A percentile compares a stretch with the other conserved stretches of the same genome.
phyloP scores from a whole-genome alignment of 495 filamentous ascomycete genomes.

The Arthonia radiata region DNA sequence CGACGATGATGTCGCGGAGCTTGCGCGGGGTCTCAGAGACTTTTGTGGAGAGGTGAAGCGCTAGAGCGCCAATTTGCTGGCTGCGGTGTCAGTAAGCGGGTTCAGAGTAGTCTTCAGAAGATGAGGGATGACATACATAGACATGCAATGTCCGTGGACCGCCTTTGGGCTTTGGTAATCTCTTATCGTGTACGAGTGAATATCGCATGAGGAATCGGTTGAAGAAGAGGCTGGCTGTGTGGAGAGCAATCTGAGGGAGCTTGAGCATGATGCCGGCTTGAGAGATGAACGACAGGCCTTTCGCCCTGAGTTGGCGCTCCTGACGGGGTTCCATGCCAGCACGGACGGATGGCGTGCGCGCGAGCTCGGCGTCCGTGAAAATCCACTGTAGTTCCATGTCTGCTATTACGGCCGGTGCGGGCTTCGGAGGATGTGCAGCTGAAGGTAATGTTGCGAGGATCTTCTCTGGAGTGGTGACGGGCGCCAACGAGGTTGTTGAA shows the following conservation, averaged over 20 bases:
- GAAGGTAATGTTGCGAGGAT: slow-evolving; percentile 9
- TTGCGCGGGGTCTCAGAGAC: slow-evolving; percentile 89
- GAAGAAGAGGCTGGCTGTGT: slow-evolving; percentile 79
- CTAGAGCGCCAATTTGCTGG: slow-evolving; percentile 49
- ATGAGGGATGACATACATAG: slow-evolving; percentile 30
- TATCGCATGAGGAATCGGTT: slow-evolving; percentile 87
- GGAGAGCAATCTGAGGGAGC: slow-evolving; percentile 72
- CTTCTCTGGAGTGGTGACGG: no score
- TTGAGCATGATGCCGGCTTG: slow-evolving; percentile 84
- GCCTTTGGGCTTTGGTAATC: slow-evolving; percentile 35
- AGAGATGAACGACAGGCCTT: slow-evolving; percentile 87
- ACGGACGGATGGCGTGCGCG: slow-evolving; percentile 55
- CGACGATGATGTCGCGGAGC: slow-evolving; percentile 75
- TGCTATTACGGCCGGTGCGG: slow-evolving; percentile 21
- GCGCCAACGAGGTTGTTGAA: no score
- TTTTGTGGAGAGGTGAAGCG: slow-evolving; percentile 85
- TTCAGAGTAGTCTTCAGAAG: no score
- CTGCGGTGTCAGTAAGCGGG: no score
- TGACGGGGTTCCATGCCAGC: slow-evolving; percentile 53
- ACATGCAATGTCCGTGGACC: no score
- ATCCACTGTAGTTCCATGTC: slow-evolving; percentile 55
- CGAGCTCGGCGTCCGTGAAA: slow-evolving; percentile 63
- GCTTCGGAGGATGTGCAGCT: slow-evolving; percentile 10
- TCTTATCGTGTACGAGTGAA: slow-evolving; percentile 35
- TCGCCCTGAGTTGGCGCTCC: slow-evolving; percentile 55